Evolutionary conservation across 2,329 filamentous ascomycete genomes (phyloP).

Genomic region (Fusarium sulawesiense): DNA sequence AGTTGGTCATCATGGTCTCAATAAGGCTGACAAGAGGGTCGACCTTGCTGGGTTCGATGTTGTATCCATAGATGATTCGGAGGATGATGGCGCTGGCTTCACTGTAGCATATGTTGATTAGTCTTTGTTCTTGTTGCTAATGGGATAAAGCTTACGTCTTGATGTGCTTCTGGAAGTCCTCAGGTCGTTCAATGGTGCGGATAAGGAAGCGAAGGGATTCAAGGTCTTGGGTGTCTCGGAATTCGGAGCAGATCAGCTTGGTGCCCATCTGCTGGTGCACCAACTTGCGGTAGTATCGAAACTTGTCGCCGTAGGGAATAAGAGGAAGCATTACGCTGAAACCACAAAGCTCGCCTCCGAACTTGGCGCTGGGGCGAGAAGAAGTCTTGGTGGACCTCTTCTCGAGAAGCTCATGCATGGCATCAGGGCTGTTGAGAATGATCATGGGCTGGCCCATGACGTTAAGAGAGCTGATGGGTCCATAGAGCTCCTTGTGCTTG

Average conservation of each 20-base stretch:
- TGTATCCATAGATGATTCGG: constrained; percentile 50
- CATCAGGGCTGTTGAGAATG: constrained; percentile 53
- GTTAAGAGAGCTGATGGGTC: constrained; percentile 54
- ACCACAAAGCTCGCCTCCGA: constrained; percentile 42
- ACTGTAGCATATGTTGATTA: constrained; percentile 25
- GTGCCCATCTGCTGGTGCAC: constrained; percentile 49
- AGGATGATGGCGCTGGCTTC: constrained; percentile 46
- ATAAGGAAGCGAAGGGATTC: constrained; percentile 46
- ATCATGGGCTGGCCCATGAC: constrained; percentile 55
- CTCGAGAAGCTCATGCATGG: constrained; percentile 53
- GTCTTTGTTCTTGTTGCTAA: background rate
- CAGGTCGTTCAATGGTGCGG: constrained; percentile 38
- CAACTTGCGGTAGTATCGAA: constrained; percentile 44
- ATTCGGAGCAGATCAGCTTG: constrained; percentile 26
- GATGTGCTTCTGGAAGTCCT: constrained; percentile 39
- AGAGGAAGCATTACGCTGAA: constrained; percentile 29
- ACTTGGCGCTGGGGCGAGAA: constrained; percentile 43
- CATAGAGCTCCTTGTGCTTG: constrained; percentile 54
- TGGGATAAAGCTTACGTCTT: constrained; percentile 39
- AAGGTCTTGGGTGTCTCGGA: constrained; percentile 42
- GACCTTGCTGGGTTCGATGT: constrained; percentile 43
- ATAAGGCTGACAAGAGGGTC: constrained; percentile 49
- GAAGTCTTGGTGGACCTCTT: constrained; percentile 51
- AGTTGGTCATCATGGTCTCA: constrained; percentile 46
- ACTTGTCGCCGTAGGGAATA: constrained; percentile 32